These are phyloP conservation scores for Pseudonitzschia delicatissima DNA, from an alignment of 108 stramenopile genomes.

Conservation along the genomic window DNA sequence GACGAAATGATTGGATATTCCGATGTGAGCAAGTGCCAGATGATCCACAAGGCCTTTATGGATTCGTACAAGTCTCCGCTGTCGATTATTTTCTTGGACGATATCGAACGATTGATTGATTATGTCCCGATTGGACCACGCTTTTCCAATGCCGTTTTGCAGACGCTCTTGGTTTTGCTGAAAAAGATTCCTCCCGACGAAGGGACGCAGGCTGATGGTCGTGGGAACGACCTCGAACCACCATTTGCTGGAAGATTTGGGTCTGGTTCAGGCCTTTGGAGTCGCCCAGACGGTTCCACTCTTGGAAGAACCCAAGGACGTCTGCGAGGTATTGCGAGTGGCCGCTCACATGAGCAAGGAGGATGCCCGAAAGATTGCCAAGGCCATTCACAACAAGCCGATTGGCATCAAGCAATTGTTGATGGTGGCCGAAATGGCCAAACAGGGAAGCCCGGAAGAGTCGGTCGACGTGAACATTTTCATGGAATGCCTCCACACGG, in stretches of 20 bases:
- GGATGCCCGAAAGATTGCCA: constrained; percentile 84
- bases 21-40: constrained; percentile 81
- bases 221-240: constrained; percentile 93
- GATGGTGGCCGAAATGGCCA: constrained; percentile 97
- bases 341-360: constrained; percentile 73
- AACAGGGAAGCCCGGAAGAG: constrained; percentile 44
- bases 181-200: constrained; percentile 95
- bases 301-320: constrained; percentile 80
- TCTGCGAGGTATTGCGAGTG: constrained; percentile 82
- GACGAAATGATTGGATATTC: constrained; percentile 96
- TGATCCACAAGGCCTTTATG: constrained; percentile 92
- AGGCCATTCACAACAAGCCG: constrained; percentile 81
- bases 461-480: constrained; percentile 86
- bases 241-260: constrained; percentile 89
- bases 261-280: constrained; percentile 89
- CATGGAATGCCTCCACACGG: constrained; percentile 95
- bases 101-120: constrained; percentile 98
- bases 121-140: constrained; percentile 96
- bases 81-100: constrained; percentile 96
- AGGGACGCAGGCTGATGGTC: constrained; percentile 84
- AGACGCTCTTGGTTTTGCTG: constrained; percentile 94
- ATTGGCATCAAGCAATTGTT: constrained; percentile 97
- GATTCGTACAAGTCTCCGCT: constrained; percentile 98
- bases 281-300: constrained; percentile 80
- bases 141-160: constrained; percentile 95